Conservation (phyloP, 176 grass and related monocot genomes). For the Neostapfia colusana region DNA sequence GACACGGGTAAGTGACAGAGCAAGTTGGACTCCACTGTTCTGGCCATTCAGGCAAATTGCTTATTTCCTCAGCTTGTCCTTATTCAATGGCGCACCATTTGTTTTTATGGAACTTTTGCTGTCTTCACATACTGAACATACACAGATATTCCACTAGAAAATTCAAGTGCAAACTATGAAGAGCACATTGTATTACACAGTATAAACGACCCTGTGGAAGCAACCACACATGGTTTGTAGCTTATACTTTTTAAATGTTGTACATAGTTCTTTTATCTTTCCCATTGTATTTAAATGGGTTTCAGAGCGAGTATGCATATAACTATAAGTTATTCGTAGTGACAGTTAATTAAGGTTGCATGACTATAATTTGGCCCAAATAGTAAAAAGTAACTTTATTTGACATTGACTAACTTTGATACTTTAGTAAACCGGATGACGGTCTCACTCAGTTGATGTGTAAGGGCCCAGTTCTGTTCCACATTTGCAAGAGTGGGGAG, state of each 20-base stretch:
- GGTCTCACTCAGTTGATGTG: neutral
- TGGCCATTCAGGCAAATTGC: slow-evolving; percentile 30
- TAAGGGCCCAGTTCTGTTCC: neutral
- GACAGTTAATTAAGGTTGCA: neutral
- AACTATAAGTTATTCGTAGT: neutral
- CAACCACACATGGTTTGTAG: slow-evolving; percentile 40
- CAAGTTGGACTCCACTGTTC: slow-evolving; percentile 14
- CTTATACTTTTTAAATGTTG: slow-evolving; percentile 21
- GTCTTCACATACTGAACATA: neutral
- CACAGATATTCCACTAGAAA: slow-evolving; percentile 14
- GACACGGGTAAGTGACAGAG: slow-evolving; percentile 10
- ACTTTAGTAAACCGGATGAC: neutral
- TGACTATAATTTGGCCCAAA: neutral
- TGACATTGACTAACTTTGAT: neutral
- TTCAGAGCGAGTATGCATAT: neutral
- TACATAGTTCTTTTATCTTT: neutral
- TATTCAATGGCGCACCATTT: neutral
- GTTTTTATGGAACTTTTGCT: neutral
- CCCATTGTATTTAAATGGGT: neutral
- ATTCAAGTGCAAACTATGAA: slow-evolving; percentile 17
- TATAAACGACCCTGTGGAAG: slow-evolving; percentile 12
- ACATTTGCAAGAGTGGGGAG: neutral
- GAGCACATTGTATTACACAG: slow-evolving; percentile 13
- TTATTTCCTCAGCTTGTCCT: slow-evolving; percentile 12
- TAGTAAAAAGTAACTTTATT: neutral